A percentile compares a stretch with the other conserved stretches of the same genome.
phyloP scores from a whole-genome alignment of 176 grass and related monocot species.

The Bothriochloa decipiens region DNA sequence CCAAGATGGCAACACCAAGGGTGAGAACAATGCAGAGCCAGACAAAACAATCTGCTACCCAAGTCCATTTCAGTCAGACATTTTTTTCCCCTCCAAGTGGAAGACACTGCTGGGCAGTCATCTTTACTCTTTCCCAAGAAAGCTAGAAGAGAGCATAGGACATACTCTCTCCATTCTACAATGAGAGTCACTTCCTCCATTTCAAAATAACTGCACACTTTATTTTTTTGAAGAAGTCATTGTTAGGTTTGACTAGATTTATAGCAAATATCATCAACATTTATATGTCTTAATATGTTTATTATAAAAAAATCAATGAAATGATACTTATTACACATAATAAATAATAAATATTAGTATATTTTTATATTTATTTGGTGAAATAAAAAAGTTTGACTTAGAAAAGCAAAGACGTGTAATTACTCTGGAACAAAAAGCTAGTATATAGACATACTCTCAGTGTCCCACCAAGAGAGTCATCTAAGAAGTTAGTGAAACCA shows the following conservation, averaged over 20 bases:
- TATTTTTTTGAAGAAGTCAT: not conserved
- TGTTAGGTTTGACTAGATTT: not conserved
- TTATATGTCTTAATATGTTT: not conserved
- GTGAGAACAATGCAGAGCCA: conserved; percentile 22
- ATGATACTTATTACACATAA: not conserved
- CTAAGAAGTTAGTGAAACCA: not conserved
- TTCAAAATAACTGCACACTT: not conserved
- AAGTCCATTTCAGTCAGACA: conserved; percentile 5
- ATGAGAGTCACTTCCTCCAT: not conserved
- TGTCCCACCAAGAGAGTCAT: not conserved
- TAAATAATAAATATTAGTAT: not conserved
- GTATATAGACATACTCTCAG: not conserved
- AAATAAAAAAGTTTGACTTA: not conserved
- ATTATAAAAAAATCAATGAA: not conserved
- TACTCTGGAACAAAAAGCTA: not conserved
- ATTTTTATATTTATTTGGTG: not conserved
- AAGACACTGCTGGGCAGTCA: conserved; percentile 23
- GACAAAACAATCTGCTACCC: conserved; percentile 25
- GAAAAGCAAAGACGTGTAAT: not conserved
- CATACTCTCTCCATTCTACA: not conserved
- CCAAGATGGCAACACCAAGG: not conserved
- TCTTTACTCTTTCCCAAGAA: conserved; percentile 47
- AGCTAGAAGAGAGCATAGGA: not conserved
- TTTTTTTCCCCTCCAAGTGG: conserved; percentile 25
- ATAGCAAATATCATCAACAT: not conserved